phyloP scores from a whole-genome alignment of 176 grass and related monocot species.

The Oryza glumipatula region DNA sequence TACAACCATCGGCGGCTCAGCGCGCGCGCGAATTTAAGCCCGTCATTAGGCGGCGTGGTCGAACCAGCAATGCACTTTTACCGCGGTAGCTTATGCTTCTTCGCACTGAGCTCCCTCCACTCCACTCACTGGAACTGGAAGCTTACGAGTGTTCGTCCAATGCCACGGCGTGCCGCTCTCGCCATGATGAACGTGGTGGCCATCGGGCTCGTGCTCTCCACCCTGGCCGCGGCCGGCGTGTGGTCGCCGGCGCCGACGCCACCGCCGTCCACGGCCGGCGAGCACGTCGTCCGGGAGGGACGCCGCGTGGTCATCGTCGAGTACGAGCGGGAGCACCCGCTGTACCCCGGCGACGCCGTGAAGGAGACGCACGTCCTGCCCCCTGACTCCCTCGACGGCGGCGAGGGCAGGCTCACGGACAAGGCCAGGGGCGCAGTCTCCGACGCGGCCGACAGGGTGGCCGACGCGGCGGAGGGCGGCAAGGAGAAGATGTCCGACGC shows the following conservation, averaged over 20 bases:
- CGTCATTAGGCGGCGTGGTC: too few species aligned
- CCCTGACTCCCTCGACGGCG: slow-evolving; percentile 7
- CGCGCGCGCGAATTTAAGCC: slow-evolving; percentile 25
- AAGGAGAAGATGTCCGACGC: slow-evolving; percentile 46
- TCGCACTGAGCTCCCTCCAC: background rate
- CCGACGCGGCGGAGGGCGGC: slow-evolving; percentile 28
- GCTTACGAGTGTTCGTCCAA: background rate
- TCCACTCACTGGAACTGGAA: too few species aligned
- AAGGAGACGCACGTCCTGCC: slow-evolving; percentile 27
- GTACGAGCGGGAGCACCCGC: slow-evolving; percentile 69
- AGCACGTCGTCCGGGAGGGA: slow-evolving; percentile 60
- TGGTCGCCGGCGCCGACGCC: slow-evolving; percentile 53
- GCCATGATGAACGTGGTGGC: slow-evolving; percentile 81
- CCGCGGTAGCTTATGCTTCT: background rate
- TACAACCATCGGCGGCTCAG: slow-evolving; percentile 22
- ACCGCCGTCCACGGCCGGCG: background rate
- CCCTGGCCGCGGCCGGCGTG: slow-evolving; percentile 62
- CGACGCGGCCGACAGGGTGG: slow-evolving; percentile 23
- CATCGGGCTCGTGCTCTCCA: slow-evolving; percentile 65
- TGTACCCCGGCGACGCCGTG: slow-evolving; percentile 11
- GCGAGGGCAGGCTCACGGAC: background rate
- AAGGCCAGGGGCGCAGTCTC: slow-evolving; percentile 14
- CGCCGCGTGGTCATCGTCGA: slow-evolving; percentile 79
- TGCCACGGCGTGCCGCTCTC: background rate
- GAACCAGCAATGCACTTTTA: too few species aligned